Conservation (phyloP, 352 stramenopile genomes). For the Pythium brachiatum region DNA sequence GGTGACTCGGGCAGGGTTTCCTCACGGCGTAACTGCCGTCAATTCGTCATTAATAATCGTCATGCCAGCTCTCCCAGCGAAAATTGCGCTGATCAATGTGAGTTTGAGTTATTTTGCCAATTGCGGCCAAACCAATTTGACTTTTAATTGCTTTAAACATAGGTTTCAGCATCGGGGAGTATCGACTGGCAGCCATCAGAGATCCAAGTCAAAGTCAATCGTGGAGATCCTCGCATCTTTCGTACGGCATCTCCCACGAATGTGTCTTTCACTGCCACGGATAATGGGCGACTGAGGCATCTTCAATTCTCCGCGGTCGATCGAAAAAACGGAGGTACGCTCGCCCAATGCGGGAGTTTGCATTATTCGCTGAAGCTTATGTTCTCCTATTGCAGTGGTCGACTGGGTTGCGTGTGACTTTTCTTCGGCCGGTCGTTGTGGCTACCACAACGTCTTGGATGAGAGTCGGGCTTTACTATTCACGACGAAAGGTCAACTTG, state of each 20-base stretch:
- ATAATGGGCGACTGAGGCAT: background rate
- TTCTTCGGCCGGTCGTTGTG: slow-evolving; percentile 10
- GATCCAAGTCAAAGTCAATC: slow-evolving; percentile 24
- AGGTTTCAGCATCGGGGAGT: slow-evolving; percentile 13
- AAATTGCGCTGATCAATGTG: slow-evolving; percentile 21
- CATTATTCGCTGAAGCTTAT: background rate
- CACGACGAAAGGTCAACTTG: background rate
- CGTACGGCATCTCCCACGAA: background rate
- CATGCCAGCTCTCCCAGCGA: slow-evolving; percentile 4
- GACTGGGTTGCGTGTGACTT: slow-evolving; percentile 11
- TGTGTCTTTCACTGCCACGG: background rate
- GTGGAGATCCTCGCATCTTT: slow-evolving; percentile 11
- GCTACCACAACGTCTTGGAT: slow-evolving; percentile 23
- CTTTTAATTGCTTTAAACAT: background rate
- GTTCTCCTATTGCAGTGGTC: background rate
- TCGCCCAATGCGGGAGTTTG: background rate
- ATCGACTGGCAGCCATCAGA: slow-evolving; percentile 22
- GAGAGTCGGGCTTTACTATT: slow-evolving; percentile 3
- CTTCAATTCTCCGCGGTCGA: slow-evolving; percentile 12
- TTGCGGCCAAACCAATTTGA: no score
- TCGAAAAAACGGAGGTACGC: background rate
- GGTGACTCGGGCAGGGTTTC: slow-evolving; percentile 4
- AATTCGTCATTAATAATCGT: slow-evolving; percentile 15
- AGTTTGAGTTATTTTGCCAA: background rate
- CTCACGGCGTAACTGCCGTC: background rate